These are phyloP conservation scores for Trichophyton schoenleinii DNA, from an alignment of 2,329 filamentous ascomycete species.

Conservation along the genomic window DNA sequence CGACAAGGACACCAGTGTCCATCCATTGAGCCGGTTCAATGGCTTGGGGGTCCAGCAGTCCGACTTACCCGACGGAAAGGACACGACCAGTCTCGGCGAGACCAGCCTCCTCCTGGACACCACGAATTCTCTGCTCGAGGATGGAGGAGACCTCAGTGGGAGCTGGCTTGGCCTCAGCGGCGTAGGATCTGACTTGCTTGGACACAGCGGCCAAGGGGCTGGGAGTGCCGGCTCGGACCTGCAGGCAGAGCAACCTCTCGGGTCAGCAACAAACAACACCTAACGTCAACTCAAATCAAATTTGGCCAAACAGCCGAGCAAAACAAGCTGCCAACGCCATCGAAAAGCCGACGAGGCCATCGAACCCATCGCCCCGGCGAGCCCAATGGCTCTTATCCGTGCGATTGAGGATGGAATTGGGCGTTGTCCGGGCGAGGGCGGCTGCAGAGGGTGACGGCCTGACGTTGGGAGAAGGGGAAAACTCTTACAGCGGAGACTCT, in stretches of 20 bases:
- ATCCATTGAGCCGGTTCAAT: not conserved
- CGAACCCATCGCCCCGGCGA: conserved; percentile 11
- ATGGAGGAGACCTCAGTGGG: conserved; percentile 99
- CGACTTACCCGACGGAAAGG: conserved; percentile 80
- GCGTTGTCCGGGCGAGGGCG: not conserved
- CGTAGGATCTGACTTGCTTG: conserved; percentile 73
- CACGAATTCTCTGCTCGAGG: conserved; percentile 97
- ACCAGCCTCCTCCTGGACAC: conserved; percentile 90
- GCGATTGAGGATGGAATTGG: conserved; percentile 3
- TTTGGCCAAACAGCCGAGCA: no score
- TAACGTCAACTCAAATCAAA: not conserved
- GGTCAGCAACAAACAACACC: not conserved
- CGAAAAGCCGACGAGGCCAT: conserved; percentile 6
- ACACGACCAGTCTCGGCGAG: conserved; percentile 98
- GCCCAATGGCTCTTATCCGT: not conserved
- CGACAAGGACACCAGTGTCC: not conserved
- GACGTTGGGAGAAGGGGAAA: conserved; percentile 25
- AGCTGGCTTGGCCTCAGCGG: conserved; percentile 81
- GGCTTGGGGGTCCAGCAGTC: not conserved
- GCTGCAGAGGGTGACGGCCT: not conserved
- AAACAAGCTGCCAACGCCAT: not conserved
- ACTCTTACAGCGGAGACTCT: conserved; percentile 87
- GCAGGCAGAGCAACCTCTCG: conserved; percentile 11
- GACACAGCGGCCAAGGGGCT: conserved; percentile 58
- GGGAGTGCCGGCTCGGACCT: conserved; percentile 81